Evolutionary conservation across 2,329 filamentous ascomycete genomes (phyloP).

Genomic region (Xylaria sp.): DNA sequence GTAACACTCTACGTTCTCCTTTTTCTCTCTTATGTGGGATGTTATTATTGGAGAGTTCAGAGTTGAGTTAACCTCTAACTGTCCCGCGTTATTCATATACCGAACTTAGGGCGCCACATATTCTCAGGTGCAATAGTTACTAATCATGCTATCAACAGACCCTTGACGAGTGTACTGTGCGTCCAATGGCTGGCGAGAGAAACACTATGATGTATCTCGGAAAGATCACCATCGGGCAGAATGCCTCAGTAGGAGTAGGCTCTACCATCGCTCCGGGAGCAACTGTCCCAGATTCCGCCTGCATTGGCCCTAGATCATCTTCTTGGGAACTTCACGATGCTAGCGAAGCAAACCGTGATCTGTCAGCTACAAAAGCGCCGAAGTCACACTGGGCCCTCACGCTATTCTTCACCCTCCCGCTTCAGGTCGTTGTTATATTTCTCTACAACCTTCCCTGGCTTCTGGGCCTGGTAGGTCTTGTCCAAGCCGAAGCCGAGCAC

Average conservation of each 20-base stretch:
- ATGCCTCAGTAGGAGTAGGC: constrained; percentile 59
- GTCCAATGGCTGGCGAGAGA: constrained; percentile 66
- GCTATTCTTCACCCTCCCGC: constrained; percentile 56
- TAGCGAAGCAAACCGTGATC: constrained; percentile 59
- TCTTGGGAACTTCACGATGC: constrained; percentile 65
- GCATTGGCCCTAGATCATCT: constrained; percentile 67
- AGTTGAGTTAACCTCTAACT: no score
- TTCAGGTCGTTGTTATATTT: constrained; percentile 55
- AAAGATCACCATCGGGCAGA: constrained; percentile 60
- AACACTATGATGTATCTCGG: constrained; percentile 69
- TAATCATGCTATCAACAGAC: constrained; percentile 36
- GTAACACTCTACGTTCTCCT: background rate
- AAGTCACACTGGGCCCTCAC: constrained; percentile 59
- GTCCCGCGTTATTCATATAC: background rate
- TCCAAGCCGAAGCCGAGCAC: constrained; percentile 52
- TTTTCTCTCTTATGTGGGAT: background rate
- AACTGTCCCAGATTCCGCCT: constrained; percentile 59
- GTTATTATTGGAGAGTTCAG: background rate
- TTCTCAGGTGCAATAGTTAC: background rate
- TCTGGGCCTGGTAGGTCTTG: constrained; percentile 58
- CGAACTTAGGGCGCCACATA: background rate
- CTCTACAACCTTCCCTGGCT: constrained; percentile 60
- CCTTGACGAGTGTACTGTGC: constrained; percentile 60
- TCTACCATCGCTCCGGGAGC: constrained; percentile 64
- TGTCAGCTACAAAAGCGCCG: constrained; percentile 53